Evolutionary conservation across 2,329 filamentous ascomycete genomes (phyloP).

Genomic region (Colletotrichum costaricense): DNA sequence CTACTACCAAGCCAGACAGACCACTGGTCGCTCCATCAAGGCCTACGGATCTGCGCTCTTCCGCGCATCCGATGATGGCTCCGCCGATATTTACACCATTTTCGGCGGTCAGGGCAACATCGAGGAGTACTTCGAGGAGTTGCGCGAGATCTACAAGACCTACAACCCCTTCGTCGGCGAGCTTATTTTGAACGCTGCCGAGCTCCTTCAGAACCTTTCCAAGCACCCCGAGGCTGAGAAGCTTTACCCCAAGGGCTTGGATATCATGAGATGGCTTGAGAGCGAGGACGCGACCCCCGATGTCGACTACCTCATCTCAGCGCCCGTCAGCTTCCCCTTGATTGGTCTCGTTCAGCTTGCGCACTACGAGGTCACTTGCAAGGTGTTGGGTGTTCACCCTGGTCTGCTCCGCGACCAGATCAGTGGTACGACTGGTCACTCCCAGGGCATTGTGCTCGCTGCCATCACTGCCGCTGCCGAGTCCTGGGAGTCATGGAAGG

Average conservation of each 20-base stretch:
- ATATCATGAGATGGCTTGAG: slow-evolving; percentile 93
- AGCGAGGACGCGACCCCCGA: slow-evolving; percentile 91
- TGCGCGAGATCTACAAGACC: slow-evolving; percentile 89
- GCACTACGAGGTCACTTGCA: slow-evolving; percentile 95
- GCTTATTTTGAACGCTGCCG: slow-evolving; percentile 82
- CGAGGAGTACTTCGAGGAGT: slow-evolving; percentile 98
- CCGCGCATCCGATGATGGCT: slow-evolving; percentile 85
- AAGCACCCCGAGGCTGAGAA: slow-evolving; percentile 90
- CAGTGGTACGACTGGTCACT: slow-evolving; percentile 92
- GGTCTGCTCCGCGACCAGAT: slow-evolving; percentile 88
- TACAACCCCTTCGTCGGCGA: slow-evolving; percentile 93
- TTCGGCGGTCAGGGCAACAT: slow-evolving; percentile 99
- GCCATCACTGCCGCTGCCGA: slow-evolving; percentile 90
- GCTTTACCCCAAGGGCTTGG: slow-evolving; percentile 96
- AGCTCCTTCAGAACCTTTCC: slow-evolving; percentile 87
- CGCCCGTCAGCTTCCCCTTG: slow-evolving; percentile 93
- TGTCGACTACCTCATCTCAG: slow-evolving; percentile 92
- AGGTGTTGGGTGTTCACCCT: slow-evolving; percentile 88
- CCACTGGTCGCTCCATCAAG: slow-evolving; percentile 86
- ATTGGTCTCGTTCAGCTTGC: slow-evolving; percentile 97
- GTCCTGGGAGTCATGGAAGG: slow-evolving; percentile 92
- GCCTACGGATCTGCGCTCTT: slow-evolving; percentile 94
- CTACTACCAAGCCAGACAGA: slow-evolving; percentile 91
- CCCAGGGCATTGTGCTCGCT: slow-evolving; percentile 94
- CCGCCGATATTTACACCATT: slow-evolving; percentile 89